phyloP scores from a whole-genome alignment of 1,284 basidiomycete species.

The Ceratobasidium sp. region DNA sequence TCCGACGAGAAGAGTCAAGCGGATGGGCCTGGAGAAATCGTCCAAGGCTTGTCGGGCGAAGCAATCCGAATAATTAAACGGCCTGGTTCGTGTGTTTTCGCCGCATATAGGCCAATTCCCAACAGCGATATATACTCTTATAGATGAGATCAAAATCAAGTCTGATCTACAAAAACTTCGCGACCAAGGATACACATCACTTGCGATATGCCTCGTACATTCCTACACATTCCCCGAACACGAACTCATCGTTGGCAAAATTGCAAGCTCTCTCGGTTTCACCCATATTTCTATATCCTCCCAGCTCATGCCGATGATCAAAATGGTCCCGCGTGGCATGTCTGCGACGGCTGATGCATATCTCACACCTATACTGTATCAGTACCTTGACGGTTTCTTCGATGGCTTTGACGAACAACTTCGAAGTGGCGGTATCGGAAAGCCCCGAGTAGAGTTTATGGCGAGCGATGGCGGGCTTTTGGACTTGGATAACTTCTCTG shows the following conservation, averaged over 20 bases:
- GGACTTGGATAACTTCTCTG: slow-evolving; percentile 86
- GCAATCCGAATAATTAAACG: slow-evolving; percentile 87
- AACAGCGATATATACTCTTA: not conserved
- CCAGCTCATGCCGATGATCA: slow-evolving; percentile 92
- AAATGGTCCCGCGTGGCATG: slow-evolving; percentile 92
- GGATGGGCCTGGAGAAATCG: slow-evolving; percentile 83
- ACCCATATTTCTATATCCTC: slow-evolving; percentile 89
- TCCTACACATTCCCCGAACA: slow-evolving; percentile 93
- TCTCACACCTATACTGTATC: slow-evolving; percentile 87
- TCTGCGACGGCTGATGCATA: slow-evolving; percentile 97
- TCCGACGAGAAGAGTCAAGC: slow-evolving; percentile 75
- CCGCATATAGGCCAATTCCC: not conserved
- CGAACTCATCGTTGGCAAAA: slow-evolving; percentile 76
- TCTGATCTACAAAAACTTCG: slow-evolving; percentile 77
- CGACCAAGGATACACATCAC: slow-evolving; percentile 81
- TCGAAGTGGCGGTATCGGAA: slow-evolving; percentile 56
- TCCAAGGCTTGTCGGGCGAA: slow-evolving; percentile 89
- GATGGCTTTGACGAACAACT: slow-evolving; percentile 85
- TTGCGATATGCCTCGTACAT: slow-evolving; percentile 90
- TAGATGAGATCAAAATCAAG: slow-evolving; percentile 69
- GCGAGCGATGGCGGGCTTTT: slow-evolving; percentile 89
- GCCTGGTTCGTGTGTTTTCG: slow-evolving; percentile 66
- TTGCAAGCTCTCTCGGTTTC: slow-evolving; percentile 87
- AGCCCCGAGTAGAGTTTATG: slow-evolving; percentile 83
- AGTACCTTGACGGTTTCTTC: slow-evolving; percentile 95